Evolutionary conservation across 768 basidiomycete genomes (phyloP).

Genomic region (Lactarius deliciosus): DNA sequence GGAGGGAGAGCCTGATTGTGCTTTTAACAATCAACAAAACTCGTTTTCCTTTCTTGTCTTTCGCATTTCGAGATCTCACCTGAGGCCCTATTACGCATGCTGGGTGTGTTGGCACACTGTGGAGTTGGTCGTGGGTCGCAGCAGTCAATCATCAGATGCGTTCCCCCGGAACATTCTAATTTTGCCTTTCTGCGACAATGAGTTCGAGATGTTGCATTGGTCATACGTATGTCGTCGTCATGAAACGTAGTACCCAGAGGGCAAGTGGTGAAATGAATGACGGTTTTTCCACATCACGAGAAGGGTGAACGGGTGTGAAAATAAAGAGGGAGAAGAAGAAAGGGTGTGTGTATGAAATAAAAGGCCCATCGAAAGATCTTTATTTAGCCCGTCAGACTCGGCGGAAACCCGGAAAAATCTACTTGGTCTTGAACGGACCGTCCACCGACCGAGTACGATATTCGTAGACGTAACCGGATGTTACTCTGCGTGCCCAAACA

Average conservation of each 20-base stretch:
- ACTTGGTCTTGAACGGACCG: slow-evolving; percentile 85
- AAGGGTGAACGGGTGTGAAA: not conserved
- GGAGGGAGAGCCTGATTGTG: no score
- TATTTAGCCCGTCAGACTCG: slow-evolving; percentile 55
- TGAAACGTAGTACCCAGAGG: slow-evolving; percentile 10
- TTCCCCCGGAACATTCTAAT: not conserved
- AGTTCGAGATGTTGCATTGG: not conserved
- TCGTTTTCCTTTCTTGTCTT: no score
- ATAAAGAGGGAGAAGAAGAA: not conserved
- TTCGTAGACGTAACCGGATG: slow-evolving; percentile 80
- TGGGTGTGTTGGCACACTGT: not conserved
- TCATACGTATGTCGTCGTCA: not conserved
- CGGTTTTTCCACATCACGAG: not conserved
- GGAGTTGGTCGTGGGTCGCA: no score
- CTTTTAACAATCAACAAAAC: no score
- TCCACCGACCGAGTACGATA: slow-evolving; percentile 72
- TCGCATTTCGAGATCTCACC: no score
- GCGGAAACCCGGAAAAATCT: slow-evolving; percentile 90
- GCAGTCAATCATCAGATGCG: no score
- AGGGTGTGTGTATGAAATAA: not conserved
- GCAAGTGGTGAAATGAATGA: not conserved
- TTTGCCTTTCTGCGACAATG: not conserved
- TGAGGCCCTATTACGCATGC: no score
- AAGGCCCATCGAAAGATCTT: not conserved
- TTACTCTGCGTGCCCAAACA: slow-evolving; percentile 54